A percentile compares a stretch with the other conserved stretches of the same genome.
phyloP scores from a whole-genome alignment of 257 asterid genomes.

The Penstemon davidsonii region DNA sequence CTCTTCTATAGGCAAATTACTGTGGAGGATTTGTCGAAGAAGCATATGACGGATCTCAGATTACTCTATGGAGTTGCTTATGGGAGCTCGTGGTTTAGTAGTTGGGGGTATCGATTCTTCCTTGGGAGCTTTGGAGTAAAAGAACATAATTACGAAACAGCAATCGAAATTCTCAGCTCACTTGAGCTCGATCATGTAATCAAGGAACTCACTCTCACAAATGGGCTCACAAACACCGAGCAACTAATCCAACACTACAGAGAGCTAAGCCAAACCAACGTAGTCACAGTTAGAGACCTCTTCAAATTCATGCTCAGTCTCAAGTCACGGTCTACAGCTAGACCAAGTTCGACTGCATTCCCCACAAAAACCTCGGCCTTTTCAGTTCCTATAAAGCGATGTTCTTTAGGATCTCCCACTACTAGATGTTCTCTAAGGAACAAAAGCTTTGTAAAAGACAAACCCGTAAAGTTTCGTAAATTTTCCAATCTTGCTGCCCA shows the following conservation, averaged over 20 bases:
- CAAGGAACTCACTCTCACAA: slow-evolving; percentile 40
- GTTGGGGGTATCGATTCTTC: slow-evolving; percentile 84
- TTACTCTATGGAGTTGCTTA: slow-evolving; percentile 84
- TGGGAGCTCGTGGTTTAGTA: slow-evolving; percentile 89
- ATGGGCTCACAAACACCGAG: slow-evolving; percentile 38
- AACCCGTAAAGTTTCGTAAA: slow-evolving; percentile 51
- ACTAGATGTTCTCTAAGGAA: slow-evolving; percentile 27
- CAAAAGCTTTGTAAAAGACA: slow-evolving; percentile 40
- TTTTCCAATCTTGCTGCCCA: slow-evolving; percentile 67
- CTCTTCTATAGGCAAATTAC: slow-evolving; percentile 60
- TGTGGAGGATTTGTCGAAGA: slow-evolving; percentile 80
- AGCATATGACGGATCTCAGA: slow-evolving; percentile 70
- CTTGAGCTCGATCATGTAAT: slow-evolving; percentile 58
- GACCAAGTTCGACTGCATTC: slow-evolving; percentile 16
- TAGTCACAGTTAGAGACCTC: slow-evolving; percentile 61
- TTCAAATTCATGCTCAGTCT: slow-evolving; percentile 67
- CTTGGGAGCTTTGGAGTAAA: slow-evolving; percentile 89
- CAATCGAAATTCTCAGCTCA: slow-evolving; percentile 66
- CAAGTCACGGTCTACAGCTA: slow-evolving; percentile 39
- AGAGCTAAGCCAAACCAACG: slow-evolving; percentile 49
- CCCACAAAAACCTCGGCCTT: slow-evolving; percentile 7
- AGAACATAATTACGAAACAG: slow-evolving; percentile 62
- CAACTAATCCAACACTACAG: slow-evolving; percentile 57
- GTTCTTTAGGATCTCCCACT: slow-evolving; percentile 35
- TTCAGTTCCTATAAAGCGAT: slow-evolving; percentile 16